phyloP scores from a whole-genome alignment of 2,329 filamentous ascomycete species.

The Penicillium glabrum region DNA sequence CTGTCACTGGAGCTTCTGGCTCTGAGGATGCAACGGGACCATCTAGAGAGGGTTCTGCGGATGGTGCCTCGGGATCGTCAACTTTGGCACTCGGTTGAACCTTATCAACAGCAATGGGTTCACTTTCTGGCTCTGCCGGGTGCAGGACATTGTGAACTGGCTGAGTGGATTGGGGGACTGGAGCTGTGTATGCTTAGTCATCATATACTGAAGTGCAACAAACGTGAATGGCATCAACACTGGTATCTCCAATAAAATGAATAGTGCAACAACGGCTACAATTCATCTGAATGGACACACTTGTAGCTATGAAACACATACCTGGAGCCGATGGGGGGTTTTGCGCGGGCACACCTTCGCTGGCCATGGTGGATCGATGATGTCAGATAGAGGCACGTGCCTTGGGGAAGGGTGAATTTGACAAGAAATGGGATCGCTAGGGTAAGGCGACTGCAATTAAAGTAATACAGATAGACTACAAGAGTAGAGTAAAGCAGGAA shows the following conservation, averaged over 20 bases:
- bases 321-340: constrained; percentile 19
- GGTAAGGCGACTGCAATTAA: constrained; percentile 15
- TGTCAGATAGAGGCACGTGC: constrained; percentile 17
- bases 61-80: constrained; percentile 5
- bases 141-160: constrained; percentile 14
- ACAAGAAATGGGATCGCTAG: constrained; percentile 10
- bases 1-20: constrained; percentile 4
- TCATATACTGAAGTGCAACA: constrained; percentile 4
- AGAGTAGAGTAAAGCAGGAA: constrained; percentile 5
- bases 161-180: constrained; percentile 12
- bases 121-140: constrained; percentile 15
- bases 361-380: constrained; percentile 29
- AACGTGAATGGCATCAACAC: background rate
- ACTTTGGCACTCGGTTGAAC: background rate
- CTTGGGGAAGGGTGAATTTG: background rate
- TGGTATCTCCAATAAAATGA: background rate
- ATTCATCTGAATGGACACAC: background rate
- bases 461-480: constrained; percentile 5
- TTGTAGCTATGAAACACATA: constrained; percentile 17
- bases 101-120: background rate
- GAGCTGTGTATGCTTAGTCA: constrained; percentile 21
- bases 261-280: background rate
- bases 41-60: constrained; percentile 5
- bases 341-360: constrained; percentile 15
- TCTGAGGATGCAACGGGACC: constrained; percentile 10